Evolutionary conservation across 306 rosid genomes (phyloP), one percentile per base, ranked within the genome.

Genomic region (Ammopiptanthus mongolicus): DNA sequence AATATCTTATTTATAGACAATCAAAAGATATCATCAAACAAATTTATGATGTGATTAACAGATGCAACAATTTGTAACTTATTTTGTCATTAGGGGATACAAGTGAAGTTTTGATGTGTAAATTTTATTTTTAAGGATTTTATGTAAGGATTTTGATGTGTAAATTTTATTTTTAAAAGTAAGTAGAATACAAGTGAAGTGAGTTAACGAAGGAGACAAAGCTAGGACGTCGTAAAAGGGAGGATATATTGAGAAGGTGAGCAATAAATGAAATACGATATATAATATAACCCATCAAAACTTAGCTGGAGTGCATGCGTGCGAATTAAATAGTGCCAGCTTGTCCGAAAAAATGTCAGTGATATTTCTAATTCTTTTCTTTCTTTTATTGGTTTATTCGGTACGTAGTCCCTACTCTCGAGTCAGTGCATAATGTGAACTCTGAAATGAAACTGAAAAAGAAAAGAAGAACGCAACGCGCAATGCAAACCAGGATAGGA

Each of bases 241-340:
- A 0, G 4, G 36, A 31, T 5, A 31, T 4, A 31, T 31, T 31
- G 36, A 10, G 50, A 44, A 44, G 17, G 6, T 1, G 17, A 12
- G 17, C 17, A 44, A 44, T 47, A 47, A 41, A 41, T 41, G 47
- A 41, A 10, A 10, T 41, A 2, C 11, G 14, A 70, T 33, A 29
- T n/a, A 29, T 33, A 6, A 25, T 19, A 2, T 52, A 51, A 5
- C 31, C n/a, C 25, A 37, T 6, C 6, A 52, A 21, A 63, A 23
- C 11, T 7, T 33, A 61, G 78, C 62, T 48, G 78, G 57, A 48
- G 11, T 31, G 78, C 71, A 62, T 52, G 79, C 9, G 33, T 52
- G 56, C 5, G 46, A 55, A 65, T 55, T 65, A 80, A 73, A 73
- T 57, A 65, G 28, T 57, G 37, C 11, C 73, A 80, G 73, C 73